phyloP scores from a whole-genome alignment of 2,329 filamentous ascomycete genomes.

The Xylaria arbuscula region DNA sequence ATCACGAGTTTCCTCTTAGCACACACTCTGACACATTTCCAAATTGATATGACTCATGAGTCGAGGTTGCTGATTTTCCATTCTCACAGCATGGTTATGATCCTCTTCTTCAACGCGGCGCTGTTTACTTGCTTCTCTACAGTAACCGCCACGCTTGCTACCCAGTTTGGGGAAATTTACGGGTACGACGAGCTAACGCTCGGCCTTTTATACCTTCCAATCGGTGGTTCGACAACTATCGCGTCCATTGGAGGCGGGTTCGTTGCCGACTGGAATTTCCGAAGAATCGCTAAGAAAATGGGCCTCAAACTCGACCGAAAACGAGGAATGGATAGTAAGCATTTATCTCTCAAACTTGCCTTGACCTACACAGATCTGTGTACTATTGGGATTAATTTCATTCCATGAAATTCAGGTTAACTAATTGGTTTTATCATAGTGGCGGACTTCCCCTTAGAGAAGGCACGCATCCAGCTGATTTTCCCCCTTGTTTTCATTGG shows the following conservation, averaged over 20 bases:
- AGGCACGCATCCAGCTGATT: slow-evolving; percentile 64
- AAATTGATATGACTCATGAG: not conserved
- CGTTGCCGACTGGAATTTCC: slow-evolving; percentile 75
- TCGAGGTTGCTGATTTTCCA: slow-evolving; percentile 11
- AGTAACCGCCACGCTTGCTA: slow-evolving; percentile 63
- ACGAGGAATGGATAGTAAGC: slow-evolving; percentile 60
- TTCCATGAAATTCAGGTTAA: not conserved
- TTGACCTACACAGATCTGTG: not conserved
- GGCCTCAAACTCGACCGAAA: slow-evolving; percentile 71
- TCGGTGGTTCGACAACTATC: slow-evolving; percentile 62
- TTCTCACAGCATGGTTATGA: slow-evolving; percentile 62
- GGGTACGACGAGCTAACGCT: slow-evolving; percentile 62
- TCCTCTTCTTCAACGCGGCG: slow-evolving; percentile 63
- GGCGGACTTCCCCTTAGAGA: slow-evolving; percentile 65
- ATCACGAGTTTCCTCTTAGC: not conserved
- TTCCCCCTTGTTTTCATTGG: slow-evolving; percentile 66
- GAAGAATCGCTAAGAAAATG: slow-evolving; percentile 70
- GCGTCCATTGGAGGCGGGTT: slow-evolving; percentile 67
- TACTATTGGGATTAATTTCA: not conserved
- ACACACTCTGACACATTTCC: not conserved
- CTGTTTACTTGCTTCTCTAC: slow-evolving; percentile 68
- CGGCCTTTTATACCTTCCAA: slow-evolving; percentile 66
- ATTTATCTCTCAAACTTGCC: not conserved
- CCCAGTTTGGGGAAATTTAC: slow-evolving; percentile 64
- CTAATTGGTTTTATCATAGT: slow-evolving; percentile 43